phyloP scores from a whole-genome alignment of 2,329 filamentous ascomycete genomes.

The Sclerotinia nivalis region DNA sequence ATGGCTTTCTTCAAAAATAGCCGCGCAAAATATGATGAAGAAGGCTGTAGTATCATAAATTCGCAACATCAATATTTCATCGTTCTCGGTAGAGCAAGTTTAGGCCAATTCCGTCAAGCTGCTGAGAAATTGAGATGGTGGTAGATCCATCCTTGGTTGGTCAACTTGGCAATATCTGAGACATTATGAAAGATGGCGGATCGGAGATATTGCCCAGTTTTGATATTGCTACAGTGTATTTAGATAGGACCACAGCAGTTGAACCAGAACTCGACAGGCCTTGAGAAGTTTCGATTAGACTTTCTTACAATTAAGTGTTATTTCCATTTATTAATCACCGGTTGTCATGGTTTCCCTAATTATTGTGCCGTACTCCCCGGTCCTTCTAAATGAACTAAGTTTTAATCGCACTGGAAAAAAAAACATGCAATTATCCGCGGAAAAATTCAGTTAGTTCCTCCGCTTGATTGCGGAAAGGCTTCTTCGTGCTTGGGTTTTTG shows the following conservation, averaged over 20 bases:
- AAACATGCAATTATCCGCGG: not conserved
- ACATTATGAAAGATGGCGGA: conserved; percentile 14
- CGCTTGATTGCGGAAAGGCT: conserved; percentile 7
- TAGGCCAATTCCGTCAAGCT: conserved; percentile 14
- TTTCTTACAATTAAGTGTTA: not conserved
- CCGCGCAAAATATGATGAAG: conserved; percentile 15
- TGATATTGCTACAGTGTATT: conserved; percentile 2
- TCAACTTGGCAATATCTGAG: conserved; percentile 14
- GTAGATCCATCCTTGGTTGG: conserved; percentile 1
- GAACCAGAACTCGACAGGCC: not conserved
- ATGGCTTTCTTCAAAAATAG: conserved; percentile 12
- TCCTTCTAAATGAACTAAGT: not conserved
- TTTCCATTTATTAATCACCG: conserved; percentile 3
- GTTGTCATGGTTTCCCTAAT: not conserved
- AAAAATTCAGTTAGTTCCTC: not conserved
- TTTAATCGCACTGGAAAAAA: not conserved
- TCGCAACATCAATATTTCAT: not conserved
- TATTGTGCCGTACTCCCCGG: not conserved
- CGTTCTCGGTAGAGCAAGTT: conserved; percentile 18
- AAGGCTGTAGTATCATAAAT: not conserved
- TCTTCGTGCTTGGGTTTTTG: not conserved
- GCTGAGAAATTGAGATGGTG: conserved; percentile 10
- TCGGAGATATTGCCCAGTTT: conserved; percentile 22
- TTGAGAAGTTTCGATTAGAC: not conserved
- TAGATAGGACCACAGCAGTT: conserved; percentile 5